Conservation (phyloP, 2,329 filamentous ascomycete genomes). For the Fusarium keratoplasticum region DNA sequence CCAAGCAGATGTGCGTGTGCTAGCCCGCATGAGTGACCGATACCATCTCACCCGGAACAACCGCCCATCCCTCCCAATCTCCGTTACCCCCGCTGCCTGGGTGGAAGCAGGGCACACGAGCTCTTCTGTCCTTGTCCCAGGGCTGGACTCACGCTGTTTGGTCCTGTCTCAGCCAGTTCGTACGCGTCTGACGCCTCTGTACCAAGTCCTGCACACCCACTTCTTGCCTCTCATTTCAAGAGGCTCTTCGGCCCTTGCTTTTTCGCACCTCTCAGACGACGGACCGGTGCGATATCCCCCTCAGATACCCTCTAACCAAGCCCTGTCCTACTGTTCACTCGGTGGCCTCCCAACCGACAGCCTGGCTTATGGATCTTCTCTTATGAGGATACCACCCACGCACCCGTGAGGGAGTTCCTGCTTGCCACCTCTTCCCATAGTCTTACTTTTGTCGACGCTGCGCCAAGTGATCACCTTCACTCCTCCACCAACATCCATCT, state of each 20-base stretch:
- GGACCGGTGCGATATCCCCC: conserved; percentile 8
- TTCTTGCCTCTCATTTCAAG: conserved; percentile 10
- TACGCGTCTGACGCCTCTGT: conserved; percentile 15
- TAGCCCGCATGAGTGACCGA: conserved; percentile 18
- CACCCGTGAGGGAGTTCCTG: conserved; percentile 1
- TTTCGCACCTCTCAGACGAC: neutral
- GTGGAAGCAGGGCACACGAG: conserved; percentile 7
- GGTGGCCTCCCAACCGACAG: conserved; percentile 8
- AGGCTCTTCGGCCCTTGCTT: conserved; percentile 29
- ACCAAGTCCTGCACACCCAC: conserved; percentile 10
- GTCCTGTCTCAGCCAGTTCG: conserved; percentile 28
- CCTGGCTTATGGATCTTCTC: conserved; percentile 2
- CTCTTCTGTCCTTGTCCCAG: conserved; percentile 1
- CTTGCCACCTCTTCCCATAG: conserved; percentile 12
- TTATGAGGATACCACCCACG: conserved; percentile 20
- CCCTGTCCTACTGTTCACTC: conserved; percentile 1
- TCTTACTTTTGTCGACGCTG: neutral
- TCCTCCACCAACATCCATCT: neutral
- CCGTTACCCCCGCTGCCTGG: conserved; percentile 17
- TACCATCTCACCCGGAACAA: conserved; percentile 8
- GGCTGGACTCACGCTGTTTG: conserved; percentile 13
- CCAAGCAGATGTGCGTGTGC: conserved; percentile 11
- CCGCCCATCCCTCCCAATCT: conserved; percentile 15
- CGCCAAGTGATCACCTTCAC: conserved; percentile 4
- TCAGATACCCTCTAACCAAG: neutral